Evolutionary conservation across 164 flowering plant species (phyloP).

Genomic region (Stephania japonica): DNA sequence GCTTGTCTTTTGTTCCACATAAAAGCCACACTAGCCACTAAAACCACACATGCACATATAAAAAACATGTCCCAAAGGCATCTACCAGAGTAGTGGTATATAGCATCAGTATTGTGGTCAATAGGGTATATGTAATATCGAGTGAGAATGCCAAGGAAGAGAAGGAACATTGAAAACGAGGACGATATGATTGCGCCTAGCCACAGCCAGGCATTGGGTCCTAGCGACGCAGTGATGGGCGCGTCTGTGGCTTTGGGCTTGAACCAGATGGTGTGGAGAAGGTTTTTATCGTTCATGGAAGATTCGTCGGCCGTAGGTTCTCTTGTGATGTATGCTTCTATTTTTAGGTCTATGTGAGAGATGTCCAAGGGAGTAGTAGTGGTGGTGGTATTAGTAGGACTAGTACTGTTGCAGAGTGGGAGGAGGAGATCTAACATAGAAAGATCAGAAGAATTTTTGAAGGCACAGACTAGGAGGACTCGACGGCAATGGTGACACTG

Average conservation of each 20-base stretch:
- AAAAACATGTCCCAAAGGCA: slow-evolving; percentile 31
- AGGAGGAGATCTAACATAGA: slow-evolving; percentile 70
- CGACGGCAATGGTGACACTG: slow-evolving; percentile 22
- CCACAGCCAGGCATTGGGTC: slow-evolving; percentile 70
- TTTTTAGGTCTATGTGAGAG: slow-evolving; percentile 39
- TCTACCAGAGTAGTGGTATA: slow-evolving; percentile 27
- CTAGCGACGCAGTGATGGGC: slow-evolving; percentile 49
- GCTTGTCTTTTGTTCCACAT: slow-evolving; percentile 51
- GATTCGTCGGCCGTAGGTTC: slow-evolving; percentile 30
- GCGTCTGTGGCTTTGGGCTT: slow-evolving; percentile 44
- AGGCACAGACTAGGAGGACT: slow-evolving; percentile 40
- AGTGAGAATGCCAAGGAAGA: slow-evolving; percentile 41
- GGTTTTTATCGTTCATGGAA: slow-evolving; percentile 7
- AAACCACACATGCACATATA: slow-evolving; percentile 37
- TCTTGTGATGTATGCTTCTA: slow-evolving; percentile 74
- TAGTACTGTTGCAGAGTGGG: slow-evolving; percentile 30
- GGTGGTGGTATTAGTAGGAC: slow-evolving; percentile 4
- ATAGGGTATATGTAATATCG: slow-evolving; percentile 59
- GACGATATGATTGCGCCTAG: slow-evolving; percentile 56
- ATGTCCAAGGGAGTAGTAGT: slow-evolving; percentile 19
- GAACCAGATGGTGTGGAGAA: slow-evolving; percentile 44
- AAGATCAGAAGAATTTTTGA: slow-evolving; percentile 52
- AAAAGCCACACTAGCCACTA: slow-evolving; percentile 34
- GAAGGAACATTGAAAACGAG: slow-evolving; percentile 50
- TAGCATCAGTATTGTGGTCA: slow-evolving; percentile 47